Evolutionary conservation across 2,329 filamentous ascomycete species (phyloP).

Genomic region (Beauveria bassiana): DNA sequence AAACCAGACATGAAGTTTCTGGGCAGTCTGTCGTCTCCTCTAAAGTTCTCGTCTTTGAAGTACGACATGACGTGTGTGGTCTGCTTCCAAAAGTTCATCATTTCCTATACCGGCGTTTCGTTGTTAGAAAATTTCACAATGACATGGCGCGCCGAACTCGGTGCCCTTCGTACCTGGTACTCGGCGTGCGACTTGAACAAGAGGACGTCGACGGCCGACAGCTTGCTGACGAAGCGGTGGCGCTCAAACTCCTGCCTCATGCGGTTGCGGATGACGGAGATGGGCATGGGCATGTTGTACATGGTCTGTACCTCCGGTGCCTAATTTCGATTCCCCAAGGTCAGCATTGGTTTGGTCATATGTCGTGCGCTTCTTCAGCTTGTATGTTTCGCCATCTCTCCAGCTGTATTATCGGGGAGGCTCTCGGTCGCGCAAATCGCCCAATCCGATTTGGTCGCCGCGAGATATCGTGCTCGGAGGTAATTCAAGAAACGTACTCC

Average conservation of each 20-base stretch:
- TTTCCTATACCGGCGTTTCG: constrained; percentile 57
- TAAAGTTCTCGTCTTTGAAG: constrained; percentile 75
- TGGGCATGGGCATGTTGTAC: constrained; percentile 87
- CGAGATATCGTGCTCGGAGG: not conserved
- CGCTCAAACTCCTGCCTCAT: constrained; percentile 96
- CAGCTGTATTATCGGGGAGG: not conserved
- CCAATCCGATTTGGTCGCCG: not conserved
- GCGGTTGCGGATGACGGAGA: constrained; percentile 82
- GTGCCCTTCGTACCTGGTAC: constrained; percentile 64
- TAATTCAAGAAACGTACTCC: constrained; percentile 57
- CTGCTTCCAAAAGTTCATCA: constrained; percentile 99
- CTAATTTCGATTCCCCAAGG: constrained; percentile 37
- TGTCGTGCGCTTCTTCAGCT: not conserved
- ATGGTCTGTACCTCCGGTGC: constrained; percentile 94
- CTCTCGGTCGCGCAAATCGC: not conserved
- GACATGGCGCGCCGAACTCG: not conserved
- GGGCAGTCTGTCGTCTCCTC: constrained; percentile 72
- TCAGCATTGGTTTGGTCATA: constrained; percentile 10
- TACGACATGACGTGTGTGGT: constrained; percentile 92
- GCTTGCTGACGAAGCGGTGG: constrained; percentile 85
- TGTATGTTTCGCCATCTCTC: not conserved
- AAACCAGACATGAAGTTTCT: constrained; percentile 91
- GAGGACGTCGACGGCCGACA: constrained; percentile 81
- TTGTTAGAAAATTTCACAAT: not conserved
- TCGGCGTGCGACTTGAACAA: constrained; percentile 87